Evolutionary conservation across 352 stramenopile species (phyloP), one percentile per base, ranked within the genome.

Genomic region (Globisporangium splendens): DNA sequence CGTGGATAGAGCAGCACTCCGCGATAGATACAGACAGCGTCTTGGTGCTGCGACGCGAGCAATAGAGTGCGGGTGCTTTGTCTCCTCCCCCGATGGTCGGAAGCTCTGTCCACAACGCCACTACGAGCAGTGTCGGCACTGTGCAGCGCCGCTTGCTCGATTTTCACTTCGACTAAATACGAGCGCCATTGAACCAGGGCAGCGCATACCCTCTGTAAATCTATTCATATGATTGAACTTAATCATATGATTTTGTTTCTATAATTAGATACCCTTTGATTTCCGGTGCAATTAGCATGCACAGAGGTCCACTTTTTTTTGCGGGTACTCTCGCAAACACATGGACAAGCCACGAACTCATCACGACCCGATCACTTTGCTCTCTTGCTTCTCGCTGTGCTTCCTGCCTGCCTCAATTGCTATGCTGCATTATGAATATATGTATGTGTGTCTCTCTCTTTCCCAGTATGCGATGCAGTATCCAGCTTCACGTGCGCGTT

Each of bases 81-180:
- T n/a, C 39, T 7, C 39, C 8, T n/a, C 39, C 6, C 21, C 18
- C 11, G 49, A 15, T 54, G 20, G 48, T 43, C 15, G 2, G 24
- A 10, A 3, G 6, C 21, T 57, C 51, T 57, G 39, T 57, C 39
- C 51, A 57, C 52, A 58, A 50, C 52, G 52, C 48, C 52, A 50
- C 52, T 50, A 42, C 52, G 52, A 18, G 38, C 41, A 57, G 22
- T 47, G 21, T 38, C 10, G 17, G 7, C 17, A 44, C 39, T 15
- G 17, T n/a, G 39, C 39, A 44, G 1, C 38, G n/a, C 12, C 41
- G 41, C 52, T 58, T 58, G 52, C 52, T 58, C 52, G 52, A 58
- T 58, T 57, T 43, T 38, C 3, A 12, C 47, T 48, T 21, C 51
- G 38, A 7, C 46, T 49, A 48, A 18, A 20, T 56, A 18, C 38